Base-by-base conservation (phyloP, 257 asterid genomes). In the Solanum appendiculatum region DNA sequence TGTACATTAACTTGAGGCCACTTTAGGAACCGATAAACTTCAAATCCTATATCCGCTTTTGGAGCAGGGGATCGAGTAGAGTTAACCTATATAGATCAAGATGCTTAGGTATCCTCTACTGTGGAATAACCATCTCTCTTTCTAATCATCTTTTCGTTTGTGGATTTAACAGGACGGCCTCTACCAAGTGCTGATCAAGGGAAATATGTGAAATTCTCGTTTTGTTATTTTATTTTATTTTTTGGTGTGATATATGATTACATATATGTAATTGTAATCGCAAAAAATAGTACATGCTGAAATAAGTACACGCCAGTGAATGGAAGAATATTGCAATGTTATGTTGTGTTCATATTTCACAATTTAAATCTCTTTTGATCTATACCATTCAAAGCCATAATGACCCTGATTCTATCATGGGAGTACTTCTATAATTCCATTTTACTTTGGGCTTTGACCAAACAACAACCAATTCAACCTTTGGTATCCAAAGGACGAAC, bases 121-220 rank as follows among this genome's bases (percentile, higher is more conserved):
- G 4, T 20, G 5, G 58, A 73, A 36, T 77, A 48, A 74, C 63
- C 37, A 25, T 7, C 21, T 23, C 1, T 44, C 21, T 63, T 78
- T 86, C 31, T 68, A 81, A 78, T 87, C 75, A 11, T 80, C 23
- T 31, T 46, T 23, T 33, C 25, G 3, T 46, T 80, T 18, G 15
- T 46, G 39, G 27, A 27, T 46, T 78, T 46, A 46, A 86, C 95
- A 92, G 96, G 94, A 90, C 88, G 2, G 87, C 72, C 44, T 92
- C 95, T n/a, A 87, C 7, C 90, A 90, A 89, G 90, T 85, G 88
- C 72, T 91, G 92, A 90, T 58, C 44, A 11, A 36, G 39, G 34
- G 20, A 27, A 4, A 13, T 33, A 40, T 16, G 66, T 13, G 82
- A 39, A 74, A 23, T 74, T 74, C 20, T 74, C 20, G 9, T 23